A percentile compares a stretch with the other conserved stretches of the same genome.
phyloP scores from a whole-genome alignment of 257 asterid species.

The Handroanthus guayacan region DNA sequence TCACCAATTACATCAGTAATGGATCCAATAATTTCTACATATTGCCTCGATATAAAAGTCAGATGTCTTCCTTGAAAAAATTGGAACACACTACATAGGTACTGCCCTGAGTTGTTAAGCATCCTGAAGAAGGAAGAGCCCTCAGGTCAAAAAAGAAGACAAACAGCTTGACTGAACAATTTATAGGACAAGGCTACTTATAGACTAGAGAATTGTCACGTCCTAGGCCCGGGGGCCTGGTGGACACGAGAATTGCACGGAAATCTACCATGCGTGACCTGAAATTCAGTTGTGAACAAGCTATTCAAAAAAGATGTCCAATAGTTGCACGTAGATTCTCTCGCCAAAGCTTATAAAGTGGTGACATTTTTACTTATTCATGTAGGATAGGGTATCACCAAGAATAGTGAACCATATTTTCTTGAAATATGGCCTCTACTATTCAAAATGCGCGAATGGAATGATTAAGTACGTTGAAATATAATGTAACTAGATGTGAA shows the following conservation, averaged over 20 bases:
- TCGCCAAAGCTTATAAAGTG: too few species aligned
- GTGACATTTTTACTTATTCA: too few species aligned
- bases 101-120: slow-evolving; percentile 17
- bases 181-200: not conserved
- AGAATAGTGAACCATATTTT: too few species aligned
- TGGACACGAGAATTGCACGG: too few species aligned
- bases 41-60: slow-evolving; percentile 21
- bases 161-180: slow-evolving; percentile 13
- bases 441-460: not conserved
- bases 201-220: too few species aligned
- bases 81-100: not conserved
- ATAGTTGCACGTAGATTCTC: too few species aligned
- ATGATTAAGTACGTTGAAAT: not conserved
- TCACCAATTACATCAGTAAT: slow-evolving; percentile 20
- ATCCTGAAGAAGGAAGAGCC: slow-evolving; percentile 30
- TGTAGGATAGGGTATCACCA: too few species aligned
- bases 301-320: too few species aligned
- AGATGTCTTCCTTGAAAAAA: not conserved
- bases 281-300: too few species aligned
- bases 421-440: too few species aligned
- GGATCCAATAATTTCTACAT: not conserved
- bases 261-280: too few species aligned
- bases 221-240: too few species aligned
- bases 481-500: not conserved
- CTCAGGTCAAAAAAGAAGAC: slow-evolving; percentile 18